These are phyloP conservation scores for Lathyrus sativus DNA, from an alignment of 306 rosid species.

Conservation along the genomic window DNA sequence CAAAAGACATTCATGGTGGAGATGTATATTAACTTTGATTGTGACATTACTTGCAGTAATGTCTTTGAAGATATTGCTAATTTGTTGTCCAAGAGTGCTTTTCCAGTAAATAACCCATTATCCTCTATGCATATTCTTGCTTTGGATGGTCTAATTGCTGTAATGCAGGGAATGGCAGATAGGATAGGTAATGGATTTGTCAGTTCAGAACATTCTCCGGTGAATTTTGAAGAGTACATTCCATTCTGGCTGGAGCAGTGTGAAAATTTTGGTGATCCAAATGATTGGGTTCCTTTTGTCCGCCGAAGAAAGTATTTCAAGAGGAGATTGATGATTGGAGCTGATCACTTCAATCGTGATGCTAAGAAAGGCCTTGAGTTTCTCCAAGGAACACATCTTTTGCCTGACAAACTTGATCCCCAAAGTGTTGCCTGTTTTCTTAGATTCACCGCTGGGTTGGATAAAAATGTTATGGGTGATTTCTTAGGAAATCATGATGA, in stretches of 20 bases:
- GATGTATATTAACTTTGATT: conserved; percentile 91
- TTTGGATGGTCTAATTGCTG: conserved; percentile 92
- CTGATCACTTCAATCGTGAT: conserved; percentile 97
- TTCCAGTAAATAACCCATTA: conserved; percentile 85
- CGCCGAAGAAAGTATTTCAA: conserved; percentile 89
- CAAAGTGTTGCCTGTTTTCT: conserved; percentile 98
- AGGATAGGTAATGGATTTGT: conserved; percentile 73
- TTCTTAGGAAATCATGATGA: conserved; percentile 93
- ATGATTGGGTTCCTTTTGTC: conserved; percentile 84
- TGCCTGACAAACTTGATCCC: conserved; percentile 98
- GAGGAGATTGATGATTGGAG: conserved; percentile 96
- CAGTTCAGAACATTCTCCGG: conserved; percentile 65
- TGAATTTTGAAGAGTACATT: conserved; percentile 76
- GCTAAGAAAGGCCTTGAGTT: conserved; percentile 97
- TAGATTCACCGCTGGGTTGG: conserved; percentile 95
- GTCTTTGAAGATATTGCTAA: conserved; percentile 91
- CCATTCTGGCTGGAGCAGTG: conserved; percentile 98
- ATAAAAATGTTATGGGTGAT: conserved; percentile 98
- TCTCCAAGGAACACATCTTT: conserved; percentile 95
- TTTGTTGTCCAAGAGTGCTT: conserved; percentile 88
- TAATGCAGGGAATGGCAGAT: conserved; percentile 97
- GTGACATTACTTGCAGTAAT: conserved; percentile 94
- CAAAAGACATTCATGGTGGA: conserved; percentile 87
- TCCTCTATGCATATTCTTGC: conserved; percentile 91
- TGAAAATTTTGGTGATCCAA: conserved; percentile 82